phyloP scores from a whole-genome alignment of 106 monocot species.

The Cymbidium sinense region DNA sequence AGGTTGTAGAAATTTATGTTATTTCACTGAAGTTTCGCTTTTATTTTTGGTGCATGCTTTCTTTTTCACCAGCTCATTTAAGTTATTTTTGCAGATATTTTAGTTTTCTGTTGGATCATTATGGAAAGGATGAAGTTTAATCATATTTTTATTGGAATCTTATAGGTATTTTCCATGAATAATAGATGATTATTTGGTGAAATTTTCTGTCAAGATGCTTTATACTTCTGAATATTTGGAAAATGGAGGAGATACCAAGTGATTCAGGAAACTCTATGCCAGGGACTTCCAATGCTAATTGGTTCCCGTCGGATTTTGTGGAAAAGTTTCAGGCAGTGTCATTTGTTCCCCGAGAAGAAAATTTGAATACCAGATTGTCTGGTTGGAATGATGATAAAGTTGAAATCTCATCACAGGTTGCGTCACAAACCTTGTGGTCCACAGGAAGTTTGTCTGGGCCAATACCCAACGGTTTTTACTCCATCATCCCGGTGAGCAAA shows the following conservation, averaged over 20 bases:
- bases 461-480: slow-evolving; percentile 98
- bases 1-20: background rate
- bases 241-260: slow-evolving; percentile 56
- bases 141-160: background rate
- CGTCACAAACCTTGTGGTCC: slow-evolving; percentile 81
- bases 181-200: slow-evolving; percentile 8
- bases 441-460: slow-evolving; percentile 59
- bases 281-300: slow-evolving; percentile 36
- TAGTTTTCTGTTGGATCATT: background rate
- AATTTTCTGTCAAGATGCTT: slow-evolving; percentile 11
- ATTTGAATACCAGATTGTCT: slow-evolving; percentile 15
- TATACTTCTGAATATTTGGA: slow-evolving; percentile 17
- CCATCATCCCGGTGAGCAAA: slow-evolving; percentile 70
- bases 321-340: slow-evolving; percentile 59
- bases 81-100: background rate
- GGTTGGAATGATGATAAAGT: slow-evolving; percentile 17
- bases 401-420: slow-evolving; percentile 36
- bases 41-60: background rate
- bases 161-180: slow-evolving; percentile 3
- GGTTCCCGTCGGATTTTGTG: slow-evolving; percentile 55
- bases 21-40: background rate
- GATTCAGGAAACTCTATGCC: slow-evolving; percentile 37
- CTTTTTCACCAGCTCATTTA: background rate
- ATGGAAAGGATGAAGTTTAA: background rate
- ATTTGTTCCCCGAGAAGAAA: slow-evolving; percentile 29